Evolutionary conservation across 768 basidiomycete species (phyloP), one percentile per base, ranked within the genome.

Genomic region (Naematelia aurantialba): DNA sequence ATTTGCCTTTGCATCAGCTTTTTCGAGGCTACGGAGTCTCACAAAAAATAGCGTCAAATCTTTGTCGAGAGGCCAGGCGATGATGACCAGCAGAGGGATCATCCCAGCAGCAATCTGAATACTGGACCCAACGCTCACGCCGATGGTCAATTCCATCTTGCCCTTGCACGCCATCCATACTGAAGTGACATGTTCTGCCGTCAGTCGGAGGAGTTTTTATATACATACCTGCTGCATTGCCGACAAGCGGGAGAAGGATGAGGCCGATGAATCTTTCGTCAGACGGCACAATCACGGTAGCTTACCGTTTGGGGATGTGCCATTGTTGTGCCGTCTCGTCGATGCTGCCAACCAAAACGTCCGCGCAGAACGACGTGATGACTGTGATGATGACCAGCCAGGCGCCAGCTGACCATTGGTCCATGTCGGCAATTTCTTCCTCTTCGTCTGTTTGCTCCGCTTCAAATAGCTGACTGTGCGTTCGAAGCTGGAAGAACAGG

Each of bases 101-200:
- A 91, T 89, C 62, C 91, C 88, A 1, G 87, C 81, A 0, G 89
- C 87, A 61, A 91, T 89, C 51, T 73, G 78, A 56, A 80, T 79
- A 24, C 67, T 72, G 21, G 74, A 76, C 3, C 79, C 79, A 42
- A 80, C 74, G 13, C 73, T 67, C 46, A 80, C 79, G 14, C 75
- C 85, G 65, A 91, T 89, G 0, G 89, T 89, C 50, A 87, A 76
- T 65, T 85, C 82, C 81, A 85, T 85, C 69, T 86, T 85, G 63
- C 81, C 68, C 70, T 91, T 89, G 80, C 87, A 80, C 1, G 90
- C 89, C 89, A 91, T 90, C 85, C 88, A 91, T 2, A 92, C 84
- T 5, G 88, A 84, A 11, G 81, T 82, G 45, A 81, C 79, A 73
- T 96, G 91, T 76, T 94, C 91, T 17, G 17, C 17, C 17, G 34